Base-by-base conservation (phyloP, 2,329 filamentous ascomycete species). In the Graphilbum sp. region DNA sequence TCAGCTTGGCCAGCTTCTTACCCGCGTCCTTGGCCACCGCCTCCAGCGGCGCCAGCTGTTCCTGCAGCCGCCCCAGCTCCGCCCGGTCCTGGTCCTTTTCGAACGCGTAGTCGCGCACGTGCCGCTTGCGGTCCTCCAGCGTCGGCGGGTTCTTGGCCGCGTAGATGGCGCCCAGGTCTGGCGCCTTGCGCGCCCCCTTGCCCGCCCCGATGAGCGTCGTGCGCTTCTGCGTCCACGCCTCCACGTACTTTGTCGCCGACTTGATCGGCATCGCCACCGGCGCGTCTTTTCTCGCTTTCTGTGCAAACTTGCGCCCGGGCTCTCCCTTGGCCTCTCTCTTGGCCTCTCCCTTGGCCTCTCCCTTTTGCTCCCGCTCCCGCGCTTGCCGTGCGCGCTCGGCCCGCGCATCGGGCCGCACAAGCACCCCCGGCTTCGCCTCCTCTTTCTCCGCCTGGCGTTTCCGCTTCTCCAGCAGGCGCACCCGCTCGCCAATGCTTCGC, bases 201-300 rank as follows among this genome's bases (percentile, higher is more conserved):
- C 43, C 41, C 19, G 41, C 45, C 21, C 42, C 41, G 27, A 43
- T 29, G 27, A 24, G 21, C 41, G 11, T 33, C 32, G 11, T 34
- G 6, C 18, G 18, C 32, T 20, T n/a, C 20, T n/a, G 20, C 18
- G 32, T 21, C 27, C 20, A 23, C 18, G 78, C 75, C 37, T 88
- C 81, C 51, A 72, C 78, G 40, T 90, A 79, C 2, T 79, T 78
- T 19, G 98, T 90, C 36, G 82, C 79, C 35, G 74, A 73, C 59
- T 88, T 92, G 55, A 80, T 85, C 2, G 85, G 77, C 53, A 85
- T 72, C 42, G 90, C 77, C 32, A 75, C 74, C 0, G 90, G 90
- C 0, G 90, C 90, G 59, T 96, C 86, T 60, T 98, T 98, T 54
- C 74, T 87, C 12, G 34, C 56, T 55, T 39, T 64, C 52, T 41